A percentile compares a stretch with the other conserved stretches of the same genome.
phyloP scores from a whole-genome alignment of 768 basidiomycete genomes.

The Pleurotus tuber-regium region DNA sequence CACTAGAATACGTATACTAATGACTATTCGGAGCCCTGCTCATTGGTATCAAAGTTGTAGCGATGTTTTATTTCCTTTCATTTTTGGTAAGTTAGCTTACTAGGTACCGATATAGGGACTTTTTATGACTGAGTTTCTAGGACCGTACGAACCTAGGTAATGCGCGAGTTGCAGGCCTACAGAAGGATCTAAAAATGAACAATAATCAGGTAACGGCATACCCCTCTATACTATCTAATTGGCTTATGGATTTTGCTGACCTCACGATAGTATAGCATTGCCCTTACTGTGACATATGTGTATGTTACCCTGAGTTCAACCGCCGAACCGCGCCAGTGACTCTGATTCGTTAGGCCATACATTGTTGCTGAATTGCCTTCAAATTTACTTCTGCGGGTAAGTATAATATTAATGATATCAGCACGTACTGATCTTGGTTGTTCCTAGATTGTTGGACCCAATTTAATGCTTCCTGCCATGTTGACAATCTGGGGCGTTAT shows the following conservation, averaged over 20 bases:
- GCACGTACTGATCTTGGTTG: not conserved
- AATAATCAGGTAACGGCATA: constrained; percentile 22
- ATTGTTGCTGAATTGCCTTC: constrained; percentile 60
- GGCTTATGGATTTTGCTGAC: not conserved
- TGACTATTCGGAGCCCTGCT: too few relatives aligned
- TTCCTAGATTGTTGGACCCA: constrained; percentile 48
- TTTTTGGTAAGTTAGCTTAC: constrained; percentile 40
- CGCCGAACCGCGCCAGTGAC: not conserved
- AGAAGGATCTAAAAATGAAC: constrained; percentile 49
- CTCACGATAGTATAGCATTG: constrained; percentile 44
- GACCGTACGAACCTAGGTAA: constrained; percentile 58
- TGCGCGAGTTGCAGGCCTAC: constrained; percentile 60
- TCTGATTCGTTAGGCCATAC: constrained; percentile 34
- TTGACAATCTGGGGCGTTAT: constrained; percentile 69
- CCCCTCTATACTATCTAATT: not conserved
- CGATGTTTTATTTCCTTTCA: constrained; percentile 50
- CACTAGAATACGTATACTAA: too few relatives aligned
- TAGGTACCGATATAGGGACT: not conserved
- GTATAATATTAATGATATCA: constrained; percentile 5
- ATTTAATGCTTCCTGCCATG: constrained; percentile 58
- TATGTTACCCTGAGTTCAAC: not conserved
- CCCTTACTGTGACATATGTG: constrained; percentile 43
- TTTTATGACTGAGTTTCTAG: constrained; percentile 26
- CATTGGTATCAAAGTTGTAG: constrained; percentile 26
- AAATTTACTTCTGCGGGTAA: constrained; percentile 54